Evolutionary conservation across 129 eudicot genomes (phyloP).

Genomic region (Artemisia tridentata): DNA sequence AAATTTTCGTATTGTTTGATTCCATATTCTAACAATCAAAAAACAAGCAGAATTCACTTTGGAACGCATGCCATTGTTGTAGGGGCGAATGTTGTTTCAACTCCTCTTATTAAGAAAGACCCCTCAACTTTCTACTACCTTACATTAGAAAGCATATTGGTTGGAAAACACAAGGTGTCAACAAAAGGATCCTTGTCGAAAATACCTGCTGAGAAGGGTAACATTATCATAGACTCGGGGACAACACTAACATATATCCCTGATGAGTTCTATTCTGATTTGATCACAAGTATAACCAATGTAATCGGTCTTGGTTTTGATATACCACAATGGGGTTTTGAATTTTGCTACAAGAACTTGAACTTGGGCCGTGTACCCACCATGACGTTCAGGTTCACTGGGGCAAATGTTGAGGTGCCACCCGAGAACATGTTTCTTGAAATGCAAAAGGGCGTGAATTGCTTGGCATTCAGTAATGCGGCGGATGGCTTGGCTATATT

Average conservation of each 20-base stretch:
- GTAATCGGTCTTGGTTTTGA: not conserved
- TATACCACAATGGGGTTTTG: slow-evolving; percentile 19
- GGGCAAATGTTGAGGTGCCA: slow-evolving; percentile 35
- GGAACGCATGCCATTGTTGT: slow-evolving; percentile 42
- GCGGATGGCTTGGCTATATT: slow-evolving; percentile 16
- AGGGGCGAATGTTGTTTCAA: slow-evolving; percentile 45
- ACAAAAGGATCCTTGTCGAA: not conserved
- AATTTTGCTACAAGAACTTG: slow-evolving; percentile 32
- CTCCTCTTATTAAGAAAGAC: slow-evolving; percentile 33
- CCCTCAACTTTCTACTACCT: slow-evolving; percentile 45
- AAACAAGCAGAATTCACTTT: slow-evolving; percentile 48
- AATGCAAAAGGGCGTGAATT: slow-evolving; percentile 24
- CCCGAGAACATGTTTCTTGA: slow-evolving; percentile 24
- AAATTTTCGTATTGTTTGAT: slow-evolving; percentile 66
- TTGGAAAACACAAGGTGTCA: slow-evolving; percentile 29
- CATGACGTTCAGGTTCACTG: slow-evolving; percentile 32
- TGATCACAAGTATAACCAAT: not conserved
- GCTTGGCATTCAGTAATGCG: slow-evolving; percentile 32
- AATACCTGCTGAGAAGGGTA: slow-evolving; percentile 5
- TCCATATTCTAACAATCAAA: not conserved
- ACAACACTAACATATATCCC: slow-evolving; percentile 43
- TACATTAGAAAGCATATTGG: slow-evolving; percentile 37
- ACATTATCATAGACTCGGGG: slow-evolving; percentile 60
- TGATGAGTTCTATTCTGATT: not conserved
- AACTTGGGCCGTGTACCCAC: slow-evolving; percentile 22